Evolutionary conservation across 169 alveolate genomes (phyloP).

Genomic region (Ichthyophthirius multifiliis): DNA sequence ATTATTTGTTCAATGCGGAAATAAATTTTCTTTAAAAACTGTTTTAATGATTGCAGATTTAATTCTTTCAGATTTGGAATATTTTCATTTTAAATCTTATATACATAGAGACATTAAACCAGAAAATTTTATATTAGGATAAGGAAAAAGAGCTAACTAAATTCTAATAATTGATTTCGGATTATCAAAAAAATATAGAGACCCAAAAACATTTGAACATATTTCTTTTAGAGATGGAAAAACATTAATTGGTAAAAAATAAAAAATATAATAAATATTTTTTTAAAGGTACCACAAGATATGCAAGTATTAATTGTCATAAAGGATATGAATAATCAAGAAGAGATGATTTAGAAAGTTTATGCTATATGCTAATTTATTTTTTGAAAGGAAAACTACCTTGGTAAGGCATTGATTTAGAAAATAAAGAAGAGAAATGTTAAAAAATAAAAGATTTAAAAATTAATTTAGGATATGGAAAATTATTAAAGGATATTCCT

Average conservation of each 20-base stretch:
- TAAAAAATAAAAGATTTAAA: slow-evolving; percentile 62
- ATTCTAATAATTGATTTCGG: slow-evolving; percentile 65
- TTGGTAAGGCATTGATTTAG: slow-evolving; percentile 77
- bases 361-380: slow-evolving; percentile 55
- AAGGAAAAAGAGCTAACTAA: slow-evolving; percentile 48
- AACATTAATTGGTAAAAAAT: slow-evolving; percentile 37
- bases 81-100: slow-evolving; percentile 54
- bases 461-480: slow-evolving; percentile 52
- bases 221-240: slow-evolving; percentile 59
- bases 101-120: slow-evolving; percentile 71
- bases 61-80: slow-evolving; percentile 54
- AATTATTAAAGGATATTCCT: slow-evolving; percentile 65
- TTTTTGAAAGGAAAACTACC: slow-evolving; percentile 49
- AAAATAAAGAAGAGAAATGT: slow-evolving; percentile 69
- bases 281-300: slow-evolving; percentile 75
- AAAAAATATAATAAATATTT: not conserved
- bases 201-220: slow-evolving; percentile 63
- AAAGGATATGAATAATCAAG: slow-evolving; percentile 67
- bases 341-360: slow-evolving; percentile 66
- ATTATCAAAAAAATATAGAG: slow-evolving; percentile 52
- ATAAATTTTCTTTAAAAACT: slow-evolving; percentile 53
- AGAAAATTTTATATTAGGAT: slow-evolving; percentile 65
- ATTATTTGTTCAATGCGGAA: slow-evolving; percentile 48
- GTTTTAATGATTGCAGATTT: slow-evolving; percentile 47
- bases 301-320: slow-evolving; percentile 72